These are phyloP conservation scores for Neocallimastix lanati DNA, from an alignment of 192 early-diverging fungal species.

Conservation along the genomic window DNA sequence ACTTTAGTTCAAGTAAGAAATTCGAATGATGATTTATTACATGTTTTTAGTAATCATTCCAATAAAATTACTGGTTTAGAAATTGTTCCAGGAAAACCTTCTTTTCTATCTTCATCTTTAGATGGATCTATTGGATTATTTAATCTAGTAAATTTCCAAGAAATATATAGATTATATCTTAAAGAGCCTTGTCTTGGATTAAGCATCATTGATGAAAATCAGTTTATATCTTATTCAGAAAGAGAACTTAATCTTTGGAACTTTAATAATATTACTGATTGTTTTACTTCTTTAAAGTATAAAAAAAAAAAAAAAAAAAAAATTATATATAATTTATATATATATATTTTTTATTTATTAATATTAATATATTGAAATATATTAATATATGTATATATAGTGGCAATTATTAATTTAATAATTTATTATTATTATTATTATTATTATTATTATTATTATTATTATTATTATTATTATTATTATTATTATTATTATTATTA, in stretches of 20 bases:
- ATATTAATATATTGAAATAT: too few relatives aligned
- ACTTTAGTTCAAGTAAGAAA: not conserved
- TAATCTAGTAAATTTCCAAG: not conserved
- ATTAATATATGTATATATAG: too few relatives aligned
- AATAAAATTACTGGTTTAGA: not conserved
- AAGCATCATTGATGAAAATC: not conserved
- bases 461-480: too few relatives aligned
- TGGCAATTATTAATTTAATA: too few relatives aligned
- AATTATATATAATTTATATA: too few relatives aligned
- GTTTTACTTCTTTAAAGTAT: not conserved
- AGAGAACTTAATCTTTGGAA: not conserved
- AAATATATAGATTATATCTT: not conserved
- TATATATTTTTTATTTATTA: too few relatives aligned
- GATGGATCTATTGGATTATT: not conserved
- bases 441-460: too few relatives aligned
- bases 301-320: not conserved
- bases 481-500: too few relatives aligned
- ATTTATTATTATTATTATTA: too few relatives aligned
- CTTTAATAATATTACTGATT: not conserved
- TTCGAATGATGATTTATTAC: not conserved
- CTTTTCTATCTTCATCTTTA: not conserved
- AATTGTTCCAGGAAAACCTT: not conserved
- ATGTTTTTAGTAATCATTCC: not conserved
- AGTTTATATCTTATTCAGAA: not conserved
- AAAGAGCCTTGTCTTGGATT: not conserved